Evolutionary conservation across 306 rosid species (phyloP).

Genomic region (Myrica gale): DNA sequence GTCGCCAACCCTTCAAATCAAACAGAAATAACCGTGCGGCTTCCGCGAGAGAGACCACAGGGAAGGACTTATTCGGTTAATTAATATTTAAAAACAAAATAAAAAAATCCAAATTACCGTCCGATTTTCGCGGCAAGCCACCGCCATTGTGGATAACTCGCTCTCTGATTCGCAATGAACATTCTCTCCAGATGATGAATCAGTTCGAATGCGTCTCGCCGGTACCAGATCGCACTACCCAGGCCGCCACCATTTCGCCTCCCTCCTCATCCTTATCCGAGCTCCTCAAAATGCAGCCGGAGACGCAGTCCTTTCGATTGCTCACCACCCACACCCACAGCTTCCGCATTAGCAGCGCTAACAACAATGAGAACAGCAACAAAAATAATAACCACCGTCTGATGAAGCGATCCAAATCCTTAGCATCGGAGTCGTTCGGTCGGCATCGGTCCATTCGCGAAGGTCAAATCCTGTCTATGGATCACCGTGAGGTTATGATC

Average conservation of each 20-base stretch:
- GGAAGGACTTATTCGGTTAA: too few relatives aligned
- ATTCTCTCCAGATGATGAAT: neutral
- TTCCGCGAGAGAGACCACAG: too few relatives aligned
- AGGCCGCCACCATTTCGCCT: neutral
- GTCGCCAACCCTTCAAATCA: too few relatives aligned
- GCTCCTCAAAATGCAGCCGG: neutral
- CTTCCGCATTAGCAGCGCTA: neutral
- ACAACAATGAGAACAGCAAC: neutral
- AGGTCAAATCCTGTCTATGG: neutral
- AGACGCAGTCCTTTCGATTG: neutral
- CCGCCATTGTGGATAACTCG: neutral
- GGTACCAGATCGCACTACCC: neutral
- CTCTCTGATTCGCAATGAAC: neutral
- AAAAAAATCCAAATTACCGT: neutral
- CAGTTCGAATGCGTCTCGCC: neutral
- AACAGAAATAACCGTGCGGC: neutral
- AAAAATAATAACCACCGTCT: neutral
- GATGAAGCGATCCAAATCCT: conserved; percentile 32
- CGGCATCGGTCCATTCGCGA: conserved; percentile 8
- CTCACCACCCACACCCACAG: neutral
- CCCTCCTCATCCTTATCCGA: neutral
- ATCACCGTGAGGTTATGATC: conserved; percentile 32
- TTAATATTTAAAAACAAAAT: neutral
- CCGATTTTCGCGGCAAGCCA: conserved; percentile 25
- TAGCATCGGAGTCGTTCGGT: conserved; percentile 18